Conservation (phyloP, 129 eudicot genomes). For the Daucus carota region DH1_v3.0 NC_030381.2:34644001-34644500, state of each 20-base stretch:
- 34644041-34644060: background rate
- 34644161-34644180: background rate
- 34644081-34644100: background rate
- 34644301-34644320: too few species aligned
- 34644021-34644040: background rate
- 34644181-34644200: too few species aligned
- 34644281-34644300: too few species aligned
- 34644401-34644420: background rate
- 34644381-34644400: background rate
- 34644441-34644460: background rate
- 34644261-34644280: too few species aligned
- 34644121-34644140: background rate
- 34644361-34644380: too few species aligned
- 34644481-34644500: too few species aligned
- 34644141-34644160: background rate
- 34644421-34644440: background rate
- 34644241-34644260: too few species aligned
- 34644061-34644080: conserved; percentile 1
- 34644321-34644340: too few species aligned
- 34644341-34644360: too few species aligned
- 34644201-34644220: too few species aligned
- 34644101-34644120: background rate
- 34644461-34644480: background rate
- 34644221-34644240: too few species aligned
- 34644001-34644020: background rate